Evolutionary conservation across 1,139 yeast species (phyloP), one percentile per base, ranked within the genome.

Genomic region (Pichia sp.): DNA sequence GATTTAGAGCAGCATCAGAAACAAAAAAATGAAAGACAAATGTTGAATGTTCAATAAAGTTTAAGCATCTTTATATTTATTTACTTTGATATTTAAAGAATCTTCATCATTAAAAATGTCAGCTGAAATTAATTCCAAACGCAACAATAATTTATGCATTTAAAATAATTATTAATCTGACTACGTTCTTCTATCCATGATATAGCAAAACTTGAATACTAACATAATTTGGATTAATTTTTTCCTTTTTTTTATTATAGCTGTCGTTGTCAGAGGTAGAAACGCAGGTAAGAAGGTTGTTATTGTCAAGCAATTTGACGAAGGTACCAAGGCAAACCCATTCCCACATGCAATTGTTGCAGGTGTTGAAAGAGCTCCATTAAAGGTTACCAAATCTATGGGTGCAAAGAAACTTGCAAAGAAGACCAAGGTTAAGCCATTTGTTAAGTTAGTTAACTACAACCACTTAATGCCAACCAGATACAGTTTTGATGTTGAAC

Each of bases 241-340:
- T 24, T 12, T 22, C 20, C 26, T 29, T 31, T 50, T 30, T 31
- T 31, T 50, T 46, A 39, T 29, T 52, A 36, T 68, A 86, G 97
- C 98, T 79, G 90, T 92, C 78, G 90, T 92, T 73, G 96, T 92
- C 76, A 94, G 97, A 76, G 99, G 99, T 71, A 94, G 98, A 81
- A 92, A 82, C 87, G 99, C 99, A 73, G 99, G 99, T 82, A 92
- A 90, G 87, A 94, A 94, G 86, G 98, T 94, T 63, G 98, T 94
- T 73, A 89, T 94, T 73, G 92, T 94, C 71, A 89, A 87, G 78
- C 94, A 97, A 65, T 95, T 87, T 73, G 98, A 94, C 70, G 97
- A 92, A 69, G 99, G 99, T 71, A 81, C 97, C 78, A 94, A 92
- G 80, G 71, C 95, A 57, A 97, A 92, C 82, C 95, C 95, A 68